Base-by-base conservation (phyloP, 2,329 filamentous ascomycete genomes). In the Trichoderma koningii region DNA sequence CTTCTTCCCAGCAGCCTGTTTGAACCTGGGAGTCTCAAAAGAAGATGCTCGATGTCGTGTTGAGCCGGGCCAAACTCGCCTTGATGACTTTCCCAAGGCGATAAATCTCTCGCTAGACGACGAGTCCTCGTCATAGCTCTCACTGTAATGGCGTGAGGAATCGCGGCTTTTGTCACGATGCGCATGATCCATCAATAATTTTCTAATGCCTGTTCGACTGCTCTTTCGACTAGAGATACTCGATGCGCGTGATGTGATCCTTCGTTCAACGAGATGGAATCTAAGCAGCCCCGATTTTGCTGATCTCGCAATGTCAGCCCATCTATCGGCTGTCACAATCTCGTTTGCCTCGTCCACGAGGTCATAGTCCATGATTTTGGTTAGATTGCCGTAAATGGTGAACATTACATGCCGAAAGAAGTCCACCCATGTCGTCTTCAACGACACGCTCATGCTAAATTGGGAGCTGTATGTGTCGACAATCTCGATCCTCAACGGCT, bases 361-460 rank as follows among this genome's bases (percentile, higher is more conserved):
- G 15, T 55, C 52, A 44, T 44, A 28, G 9, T 60, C 26, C 45
- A 51, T 60, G 7, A 55, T 55, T 7, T 14, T 55, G 6, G 17
- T 44, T 21, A 55, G 52, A 12, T 55, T 42, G 14, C 52, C 52
- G 15, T 55, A 30, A 12, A 55, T 15, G 6, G 52, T 55, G 7
- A 55, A 26, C 21, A 55, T 55, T 1, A 55, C 52, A 55, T 55
- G 52, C 41, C 52, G 34, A 7, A 55, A 55, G 9, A 55, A 26
- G 26, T 55, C 52, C 1, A 55, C 52, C 52, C 52, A 44, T 55
- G 52, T 14, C 6, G 52, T 55, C 38, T 55, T 55, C n/a, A 38
- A 42, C 9, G 52, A 55, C 44, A 55, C 41, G 7, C 52, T 55
- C 52, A 55, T 55, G 21, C 21, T 55, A 15, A n/a, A 38, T 7